Evolutionary conservation across 2,329 filamentous ascomycete species (phyloP).

Genomic region (Endothia cerciana): DNA sequence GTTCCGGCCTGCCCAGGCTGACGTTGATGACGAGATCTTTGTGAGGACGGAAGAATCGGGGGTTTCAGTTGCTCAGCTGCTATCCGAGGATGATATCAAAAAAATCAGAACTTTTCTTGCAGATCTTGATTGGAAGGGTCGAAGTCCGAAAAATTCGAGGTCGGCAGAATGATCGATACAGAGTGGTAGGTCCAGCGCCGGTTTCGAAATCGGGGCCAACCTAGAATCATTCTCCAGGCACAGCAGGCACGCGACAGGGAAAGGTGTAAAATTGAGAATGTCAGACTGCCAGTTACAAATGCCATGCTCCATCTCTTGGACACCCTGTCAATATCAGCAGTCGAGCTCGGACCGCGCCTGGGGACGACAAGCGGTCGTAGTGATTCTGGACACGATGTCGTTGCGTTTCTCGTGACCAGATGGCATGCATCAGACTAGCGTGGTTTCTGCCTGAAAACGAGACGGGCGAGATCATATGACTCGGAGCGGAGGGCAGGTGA

Average conservation of each 20-base stretch:
- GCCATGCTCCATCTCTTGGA: background rate
- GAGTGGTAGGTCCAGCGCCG: conserved; percentile 8
- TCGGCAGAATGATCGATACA: background rate
- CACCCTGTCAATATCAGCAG: too few species aligned
- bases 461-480: conserved; percentile 14
- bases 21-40: conserved; percentile 7
- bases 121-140: background rate
- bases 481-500: conserved; percentile 10
- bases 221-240: background rate
- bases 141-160: conserved; percentile 6
- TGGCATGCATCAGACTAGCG: conserved; percentile 1
- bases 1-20: conserved; percentile 22
- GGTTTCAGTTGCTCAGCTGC: conserved; percentile 25
- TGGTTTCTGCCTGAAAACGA: conserved; percentile 8
- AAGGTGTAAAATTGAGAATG: background rate
- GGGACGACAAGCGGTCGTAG: background rate
- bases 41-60: conserved; percentile 17
- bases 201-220: background rate
- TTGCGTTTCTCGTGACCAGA: conserved; percentile 1
- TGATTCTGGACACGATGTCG: background rate
- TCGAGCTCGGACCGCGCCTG: background rate
- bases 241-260: background rate
- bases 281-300: background rate
- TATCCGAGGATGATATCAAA: background rate
- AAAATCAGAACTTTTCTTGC: background rate